Evolutionary conservation across 176 grass and related monocot species (phyloP), one percentile per base, ranked within the genome.

Genomic region (Rhipidocladum racemiflorum): DNA sequence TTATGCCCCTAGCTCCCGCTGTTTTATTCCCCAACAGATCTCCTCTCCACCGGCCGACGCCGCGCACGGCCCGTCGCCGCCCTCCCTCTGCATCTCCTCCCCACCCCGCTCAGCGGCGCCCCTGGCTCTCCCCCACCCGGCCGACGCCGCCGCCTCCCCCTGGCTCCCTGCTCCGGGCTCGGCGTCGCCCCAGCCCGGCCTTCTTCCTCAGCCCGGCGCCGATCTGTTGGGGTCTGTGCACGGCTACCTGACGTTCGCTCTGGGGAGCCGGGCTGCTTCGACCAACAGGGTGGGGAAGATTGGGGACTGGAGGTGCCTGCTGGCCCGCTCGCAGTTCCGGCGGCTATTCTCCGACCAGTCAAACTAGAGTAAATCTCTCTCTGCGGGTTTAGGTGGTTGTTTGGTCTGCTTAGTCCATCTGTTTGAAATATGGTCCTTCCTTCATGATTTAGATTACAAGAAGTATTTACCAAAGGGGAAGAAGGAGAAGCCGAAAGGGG

Each of bases 401-500:
- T 83, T 65, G 6, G 34, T 63, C 39, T 17, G 64, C 54, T 30
- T 57, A 29, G 7, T 20, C n/a, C n/a, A 40, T 35, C 65, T 48
- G 61, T 17, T 49, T 12, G 62, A 84, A 36, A 54, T 39, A 16
- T 43, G 21, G 4, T 56, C 49, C 63, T 46, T 76, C 16, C 63
- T 53, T 76, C 16, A 53, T 60, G 70, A 36, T 75, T 69, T 71
- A 97, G 92, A 97, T 91, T 86, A 89, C 51, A 84, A 93, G 54
- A 93, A 97, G n/a, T 83, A 91, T 75, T 86, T 60, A 21, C 94
- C 89, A 39, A 97, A 93, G 84, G 87, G 84, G 84, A 80, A 86
- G 84, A 80, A 92, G 83, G 81, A 92, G 34, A 84, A 85, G 73
- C 85, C 88, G 1, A 83, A 92, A 77, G 90, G 81, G 65, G 76